A percentile compares a stretch with the other conserved stretches of the same genome.
Evolutionary conservation across 2,329 filamentous ascomycete genomes (phyloP).

Genomic region (Stachybotrys echinatus): DNA sequence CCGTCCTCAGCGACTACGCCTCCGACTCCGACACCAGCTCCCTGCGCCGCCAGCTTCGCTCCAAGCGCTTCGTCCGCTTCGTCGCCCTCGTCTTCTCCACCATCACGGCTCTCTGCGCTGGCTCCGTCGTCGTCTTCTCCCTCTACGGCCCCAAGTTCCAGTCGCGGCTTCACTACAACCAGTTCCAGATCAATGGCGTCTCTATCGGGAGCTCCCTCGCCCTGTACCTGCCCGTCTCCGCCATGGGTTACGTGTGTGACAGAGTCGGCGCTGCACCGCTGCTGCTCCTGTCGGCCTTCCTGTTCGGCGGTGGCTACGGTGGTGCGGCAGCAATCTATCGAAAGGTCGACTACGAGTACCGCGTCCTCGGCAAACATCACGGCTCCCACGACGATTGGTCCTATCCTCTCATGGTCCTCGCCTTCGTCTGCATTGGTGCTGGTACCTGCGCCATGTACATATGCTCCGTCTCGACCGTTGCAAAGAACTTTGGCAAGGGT

Average conservation of each 20-base stretch:
- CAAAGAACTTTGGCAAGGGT: constrained; percentile 94
- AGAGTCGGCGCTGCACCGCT: constrained; percentile 75
- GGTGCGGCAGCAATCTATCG: constrained; percentile 75
- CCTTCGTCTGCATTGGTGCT: constrained; percentile 77
- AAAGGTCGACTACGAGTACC: constrained; percentile 42
- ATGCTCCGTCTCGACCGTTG: constrained; percentile 85
- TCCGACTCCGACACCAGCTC: constrained; percentile 10
- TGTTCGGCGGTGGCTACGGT: constrained; percentile 79
- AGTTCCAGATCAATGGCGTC: constrained; percentile 87
- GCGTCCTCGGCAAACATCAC: constrained; percentile 22
- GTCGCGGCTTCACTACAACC: constrained; percentile 77
- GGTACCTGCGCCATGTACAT: constrained; percentile 89
- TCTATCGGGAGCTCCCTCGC: constrained; percentile 82
- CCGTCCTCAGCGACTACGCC: constrained; percentile 11
- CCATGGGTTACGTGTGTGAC: constrained; percentile 90
- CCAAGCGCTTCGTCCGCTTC: constrained; percentile 30
- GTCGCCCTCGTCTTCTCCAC: constrained; percentile 51
- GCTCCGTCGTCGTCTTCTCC: constrained; percentile 88
- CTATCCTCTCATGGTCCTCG: constrained; percentile 76
- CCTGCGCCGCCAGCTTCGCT: constrained; percentile 16
- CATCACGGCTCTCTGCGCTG: constrained; percentile 67
- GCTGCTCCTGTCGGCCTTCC: constrained; percentile 62
- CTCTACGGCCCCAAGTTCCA: constrained; percentile 91
- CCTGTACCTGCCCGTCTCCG: constrained; percentile 85
- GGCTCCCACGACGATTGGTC: constrained; percentile 53